Percentiles rank a stretch among this genome's conserved stretches.
Evolutionary conservation across 805 yeast genomes (phyloP).

Genomic region (Saturnispora dispora): DNA sequence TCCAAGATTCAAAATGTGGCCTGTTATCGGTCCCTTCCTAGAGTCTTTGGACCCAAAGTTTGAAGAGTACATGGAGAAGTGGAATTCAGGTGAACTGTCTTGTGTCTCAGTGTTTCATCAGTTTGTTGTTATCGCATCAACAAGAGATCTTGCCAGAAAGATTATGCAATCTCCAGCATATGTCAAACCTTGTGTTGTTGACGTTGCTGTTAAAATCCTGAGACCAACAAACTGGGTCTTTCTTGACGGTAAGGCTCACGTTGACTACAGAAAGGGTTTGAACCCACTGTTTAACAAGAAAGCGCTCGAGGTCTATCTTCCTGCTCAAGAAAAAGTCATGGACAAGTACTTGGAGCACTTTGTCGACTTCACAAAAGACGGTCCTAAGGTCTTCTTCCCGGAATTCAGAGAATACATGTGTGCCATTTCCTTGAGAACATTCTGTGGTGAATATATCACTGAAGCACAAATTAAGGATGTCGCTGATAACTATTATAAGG

Average conservation of each 20-base stretch:
- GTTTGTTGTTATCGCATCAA: slow-evolving; percentile 88
- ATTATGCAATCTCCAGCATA: slow-evolving; percentile 74
- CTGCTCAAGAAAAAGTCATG: slow-evolving; percentile 76
- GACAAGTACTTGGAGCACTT: slow-evolving; percentile 70
- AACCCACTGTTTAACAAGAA: slow-evolving; percentile 81
- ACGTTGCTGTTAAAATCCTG: slow-evolving; percentile 87
- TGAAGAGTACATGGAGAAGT: slow-evolving; percentile 84
- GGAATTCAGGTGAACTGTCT: slow-evolving; percentile 90
- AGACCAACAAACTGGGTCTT: slow-evolving; percentile 98
- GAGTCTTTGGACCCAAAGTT: slow-evolving; percentile 94
- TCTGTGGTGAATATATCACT: slow-evolving; percentile 92
- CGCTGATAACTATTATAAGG: slow-evolving; percentile 85
- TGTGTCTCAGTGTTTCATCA: slow-evolving; percentile 98
- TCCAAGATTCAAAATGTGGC: slow-evolving; percentile 82
- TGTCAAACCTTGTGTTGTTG: slow-evolving; percentile 97
- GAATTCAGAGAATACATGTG: slow-evolving; percentile 94
- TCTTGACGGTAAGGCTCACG: slow-evolving; percentile 90
- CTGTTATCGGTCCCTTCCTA: slow-evolving; percentile 91
- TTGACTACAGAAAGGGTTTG: slow-evolving; percentile 83
- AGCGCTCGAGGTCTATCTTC: slow-evolving; percentile 78
- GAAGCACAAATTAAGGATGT: slow-evolving; percentile 81
- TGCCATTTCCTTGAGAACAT: slow-evolving; percentile 85
- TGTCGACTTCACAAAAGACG: slow-evolving; percentile 43
- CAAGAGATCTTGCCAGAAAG: slow-evolving; percentile 82
- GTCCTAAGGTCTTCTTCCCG: slow-evolving; percentile 74